phyloP scores from a whole-genome alignment of 1,139 yeast genomes.

The Taphrina wiesneri region DNA sequence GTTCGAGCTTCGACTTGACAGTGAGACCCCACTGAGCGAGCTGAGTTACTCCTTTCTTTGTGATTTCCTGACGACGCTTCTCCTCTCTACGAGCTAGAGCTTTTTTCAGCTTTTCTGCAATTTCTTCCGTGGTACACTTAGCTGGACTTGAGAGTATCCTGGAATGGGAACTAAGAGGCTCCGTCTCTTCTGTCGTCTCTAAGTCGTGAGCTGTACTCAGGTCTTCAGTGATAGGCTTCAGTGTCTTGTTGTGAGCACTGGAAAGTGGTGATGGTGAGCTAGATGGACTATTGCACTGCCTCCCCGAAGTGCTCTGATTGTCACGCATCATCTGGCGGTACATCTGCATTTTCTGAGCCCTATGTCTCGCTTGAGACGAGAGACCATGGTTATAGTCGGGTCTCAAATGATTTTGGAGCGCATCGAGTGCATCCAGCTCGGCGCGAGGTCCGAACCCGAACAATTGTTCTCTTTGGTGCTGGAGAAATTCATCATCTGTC shows the following conservation, averaged over 20 bases:
- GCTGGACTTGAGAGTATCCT: not conserved
- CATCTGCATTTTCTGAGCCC: not conserved
- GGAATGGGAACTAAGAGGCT: no score
- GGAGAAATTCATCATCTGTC: slow-evolving; percentile 10
- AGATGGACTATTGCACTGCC: not conserved
- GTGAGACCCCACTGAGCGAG: not conserved
- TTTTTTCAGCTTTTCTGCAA: not conserved
- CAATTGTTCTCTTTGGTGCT: not conserved
- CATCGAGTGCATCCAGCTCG: slow-evolving; percentile 3
- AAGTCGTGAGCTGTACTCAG: not conserved
- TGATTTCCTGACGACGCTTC: not conserved
- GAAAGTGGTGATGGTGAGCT: not conserved
- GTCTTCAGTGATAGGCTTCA: not conserved
- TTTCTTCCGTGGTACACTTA: not conserved
- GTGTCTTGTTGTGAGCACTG: not conserved
- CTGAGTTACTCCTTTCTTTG: not conserved
- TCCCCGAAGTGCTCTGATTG: not conserved
- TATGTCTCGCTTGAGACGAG: not conserved
- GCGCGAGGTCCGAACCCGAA: slow-evolving; percentile 10
- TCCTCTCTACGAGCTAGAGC: not conserved
- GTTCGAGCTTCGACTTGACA: not conserved
- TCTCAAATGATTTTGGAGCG: not conserved
- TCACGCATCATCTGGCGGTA: not conserved
- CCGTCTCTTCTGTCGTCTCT: no score
- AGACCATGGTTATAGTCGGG: not conserved